Conservation (phyloP, 495 filamentous ascomycete species). For the Collariella sp. region DNA sequence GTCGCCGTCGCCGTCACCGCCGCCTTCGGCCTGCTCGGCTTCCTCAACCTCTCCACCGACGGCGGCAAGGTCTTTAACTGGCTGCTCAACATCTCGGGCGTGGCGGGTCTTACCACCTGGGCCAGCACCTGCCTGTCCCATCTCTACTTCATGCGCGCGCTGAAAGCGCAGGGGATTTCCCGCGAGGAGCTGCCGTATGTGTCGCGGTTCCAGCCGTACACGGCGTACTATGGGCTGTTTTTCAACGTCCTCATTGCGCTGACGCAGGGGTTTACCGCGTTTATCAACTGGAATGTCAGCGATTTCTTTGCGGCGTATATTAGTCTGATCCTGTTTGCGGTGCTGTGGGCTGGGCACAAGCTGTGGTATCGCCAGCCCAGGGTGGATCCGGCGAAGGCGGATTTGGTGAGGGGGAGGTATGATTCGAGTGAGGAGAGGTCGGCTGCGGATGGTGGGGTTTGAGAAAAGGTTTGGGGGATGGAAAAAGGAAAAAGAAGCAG, state of each 20-base stretch:
- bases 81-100: constrained; percentile 52
- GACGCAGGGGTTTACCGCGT: constrained; percentile 62
- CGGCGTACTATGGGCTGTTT: constrained; percentile 51
- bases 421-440: constrained; percentile 6
- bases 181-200: constrained; percentile 46
- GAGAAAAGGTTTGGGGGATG: neutral
- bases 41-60: constrained; percentile 43
- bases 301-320: constrained; percentile 56
- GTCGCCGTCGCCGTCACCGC: constrained; percentile 34
- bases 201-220: constrained; percentile 50
- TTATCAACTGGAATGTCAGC: constrained; percentile 51
- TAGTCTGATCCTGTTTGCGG: constrained; percentile 52
- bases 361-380: constrained; percentile 20
- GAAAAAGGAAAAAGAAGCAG: too few species aligned
- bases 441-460: constrained; percentile 7
- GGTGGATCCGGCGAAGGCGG: constrained; percentile 16
- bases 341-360: constrained; percentile 53
- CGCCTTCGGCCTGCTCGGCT: constrained; percentile 44
- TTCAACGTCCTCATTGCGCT: constrained; percentile 58
- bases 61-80: constrained; percentile 50
- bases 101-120: constrained; percentile 64
- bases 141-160: constrained; percentile 51
- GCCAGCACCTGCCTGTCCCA: constrained; percentile 51
- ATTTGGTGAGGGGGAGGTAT: constrained; percentile 18
- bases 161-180: constrained; percentile 50